These are phyloP conservation scores for Chernovozyma sophiae-reginae DNA, from an alignment of 1,139 yeast species.

Conservation along the genomic window DNA sequence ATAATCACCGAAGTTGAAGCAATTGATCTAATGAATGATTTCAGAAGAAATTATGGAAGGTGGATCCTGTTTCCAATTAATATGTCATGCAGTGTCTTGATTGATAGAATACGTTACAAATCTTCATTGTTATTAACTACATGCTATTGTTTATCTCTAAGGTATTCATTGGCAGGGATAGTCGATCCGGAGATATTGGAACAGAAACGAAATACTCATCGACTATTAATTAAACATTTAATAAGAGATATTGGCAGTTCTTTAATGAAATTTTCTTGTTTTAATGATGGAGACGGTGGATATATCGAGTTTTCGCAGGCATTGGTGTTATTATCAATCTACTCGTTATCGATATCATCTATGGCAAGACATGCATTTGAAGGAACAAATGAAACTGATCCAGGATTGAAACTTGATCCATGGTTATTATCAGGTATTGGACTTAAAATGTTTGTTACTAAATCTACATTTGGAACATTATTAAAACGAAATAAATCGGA, in stretches of 20 bases:
- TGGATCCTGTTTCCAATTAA: slow-evolving; percentile 74
- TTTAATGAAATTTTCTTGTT: slow-evolving; percentile 26
- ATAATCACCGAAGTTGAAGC: slow-evolving; percentile 51
- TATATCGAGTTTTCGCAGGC: slow-evolving; percentile 64
- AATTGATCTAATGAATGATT: slow-evolving; percentile 48
- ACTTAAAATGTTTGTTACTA: slow-evolving; percentile 53
- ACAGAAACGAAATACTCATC: slow-evolving; percentile 19
- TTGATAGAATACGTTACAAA: slow-evolving; percentile 47
- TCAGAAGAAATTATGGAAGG: slow-evolving; percentile 65
- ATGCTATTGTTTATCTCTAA: slow-evolving; percentile 58
- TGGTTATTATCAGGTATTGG: slow-evolving; percentile 62
- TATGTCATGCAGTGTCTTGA: slow-evolving; percentile 45
- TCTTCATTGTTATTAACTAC: slow-evolving; percentile 65
- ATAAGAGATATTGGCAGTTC: slow-evolving; percentile 43
- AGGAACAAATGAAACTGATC: slow-evolving; percentile 8
- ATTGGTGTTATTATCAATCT: slow-evolving; percentile 56
- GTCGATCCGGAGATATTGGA: slow-evolving; percentile 12
- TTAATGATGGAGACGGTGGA: slow-evolving; percentile 17
- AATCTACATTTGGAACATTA: slow-evolving; percentile 30
- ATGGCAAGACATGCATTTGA: slow-evolving; percentile 23
- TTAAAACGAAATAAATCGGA: slow-evolving; percentile 8
- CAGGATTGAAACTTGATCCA: slow-evolving; percentile 42
- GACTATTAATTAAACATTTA: slow-evolving; percentile 26
- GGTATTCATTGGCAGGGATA: slow-evolving; percentile 36
- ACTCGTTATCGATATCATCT: slow-evolving; percentile 56